Evolutionary conservation across 306 rosid genomes (phyloP), one percentile per base, ranked within the genome.

Genomic region (Citrullus colocynthis): DNA sequence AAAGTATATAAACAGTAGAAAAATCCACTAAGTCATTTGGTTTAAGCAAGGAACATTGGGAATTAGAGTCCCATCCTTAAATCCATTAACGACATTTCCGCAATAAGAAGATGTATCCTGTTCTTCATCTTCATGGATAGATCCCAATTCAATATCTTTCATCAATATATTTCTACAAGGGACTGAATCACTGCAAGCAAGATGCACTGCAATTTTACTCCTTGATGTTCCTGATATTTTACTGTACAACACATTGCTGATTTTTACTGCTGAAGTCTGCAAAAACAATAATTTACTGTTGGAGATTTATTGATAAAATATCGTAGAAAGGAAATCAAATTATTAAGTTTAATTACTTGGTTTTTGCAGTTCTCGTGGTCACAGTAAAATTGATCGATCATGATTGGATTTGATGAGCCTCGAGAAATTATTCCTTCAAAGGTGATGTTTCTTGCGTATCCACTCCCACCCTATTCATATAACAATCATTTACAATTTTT

Each of bases 371-470:
- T n/a, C 2, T 59, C 32, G 7, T 76, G 65, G 13, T 76, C 79
- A 7, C 79, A 76, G 21, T 76, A 76, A 20, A 76, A 76, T 5
- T 76, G 79, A 76, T 37, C 37, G 69, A 76, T 76, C 7, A 76
- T 41, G 9, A 76, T 76, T 21, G 79, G 79, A 58, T 60, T 49
- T 9, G 37, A 36, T 6, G 79, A 57, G 32, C 70, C 54, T 20
- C 39, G 69, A n/a, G 54, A 76, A 42, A 8, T 6, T 58, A 76
- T 58, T 21, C 62, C 36, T 39, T 76, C 69, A 30, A 76, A 76
- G 6, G 32, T 20, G 20, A 76, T 76, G 56, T 58, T 58, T 56
- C 67, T 57, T 21, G 66, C 79, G 14, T 58, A 59, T 13, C 79
- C 79, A 1, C 54, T 57, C 14, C 79, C 79, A 36, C 79, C 79